Conservation (phyloP, 345 rosid genomes). For the Melastoma malabathricum region DNA sequence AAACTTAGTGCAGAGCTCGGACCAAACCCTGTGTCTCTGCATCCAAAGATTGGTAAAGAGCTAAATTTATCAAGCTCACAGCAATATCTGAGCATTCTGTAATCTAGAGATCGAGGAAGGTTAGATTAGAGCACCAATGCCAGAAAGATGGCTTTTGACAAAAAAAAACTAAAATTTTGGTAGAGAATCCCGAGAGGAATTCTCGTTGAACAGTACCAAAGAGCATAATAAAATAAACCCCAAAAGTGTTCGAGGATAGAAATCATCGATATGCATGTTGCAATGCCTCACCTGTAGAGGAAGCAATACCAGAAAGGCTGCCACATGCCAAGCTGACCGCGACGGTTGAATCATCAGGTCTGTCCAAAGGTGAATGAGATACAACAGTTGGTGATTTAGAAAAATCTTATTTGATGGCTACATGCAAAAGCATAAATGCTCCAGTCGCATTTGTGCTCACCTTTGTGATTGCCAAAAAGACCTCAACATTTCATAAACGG, state of each 20-base stretch:
- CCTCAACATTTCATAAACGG: constrained; percentile 75
- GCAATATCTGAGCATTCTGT: constrained; percentile 7
- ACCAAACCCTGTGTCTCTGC: constrained; percentile 48
- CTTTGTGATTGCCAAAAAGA: constrained; percentile 67
- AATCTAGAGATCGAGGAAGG: neutral
- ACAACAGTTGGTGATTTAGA: neutral
- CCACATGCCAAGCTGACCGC: constrained; percentile 82
- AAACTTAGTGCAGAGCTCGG: constrained; percentile 54
- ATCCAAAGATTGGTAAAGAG: constrained; percentile 46
- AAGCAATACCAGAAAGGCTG: constrained; percentile 94
- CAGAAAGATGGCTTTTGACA: too few relatives aligned
- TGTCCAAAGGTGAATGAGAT: constrained; percentile 10
- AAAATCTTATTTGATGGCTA: neutral
- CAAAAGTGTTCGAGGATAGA: too few relatives aligned
- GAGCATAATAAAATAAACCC: too few relatives aligned
- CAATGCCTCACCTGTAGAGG: constrained; percentile 71
- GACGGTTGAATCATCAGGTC: constrained; percentile 67
- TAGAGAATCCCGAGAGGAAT: too few relatives aligned
- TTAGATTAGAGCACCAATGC: neutral
- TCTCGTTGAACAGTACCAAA: too few relatives aligned
- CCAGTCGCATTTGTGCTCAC: constrained; percentile 17
- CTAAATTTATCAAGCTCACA: constrained; percentile 28
- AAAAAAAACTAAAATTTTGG: too few relatives aligned
- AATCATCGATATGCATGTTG: too few relatives aligned
- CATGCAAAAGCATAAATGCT: too few relatives aligned